A percentile compares a stretch with the other conserved stretches of the same genome.
Conservation (phyloP, 345 rosid genomes). For the Acer saccharum region DNA sequence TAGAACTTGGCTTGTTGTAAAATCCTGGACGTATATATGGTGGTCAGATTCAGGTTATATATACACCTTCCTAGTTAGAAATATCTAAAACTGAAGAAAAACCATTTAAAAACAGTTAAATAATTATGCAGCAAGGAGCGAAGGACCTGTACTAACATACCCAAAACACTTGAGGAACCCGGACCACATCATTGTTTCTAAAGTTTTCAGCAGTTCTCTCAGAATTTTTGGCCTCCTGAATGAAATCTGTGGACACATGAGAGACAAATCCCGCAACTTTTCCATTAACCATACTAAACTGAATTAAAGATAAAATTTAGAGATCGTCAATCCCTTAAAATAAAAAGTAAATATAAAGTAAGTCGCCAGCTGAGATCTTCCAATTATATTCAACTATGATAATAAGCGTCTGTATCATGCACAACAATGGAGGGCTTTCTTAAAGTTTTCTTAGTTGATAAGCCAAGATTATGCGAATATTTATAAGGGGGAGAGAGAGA, state of each 20-base stretch:
- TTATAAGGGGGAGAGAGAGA: not conserved
- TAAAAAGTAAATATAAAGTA: not conserved
- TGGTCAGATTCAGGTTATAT: slow-evolving; percentile 14
- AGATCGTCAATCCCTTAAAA: not conserved
- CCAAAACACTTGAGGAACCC: slow-evolving; percentile 71
- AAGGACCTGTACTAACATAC: slow-evolving; percentile 35
- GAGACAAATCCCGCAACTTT: not conserved
- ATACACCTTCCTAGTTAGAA: not conserved
- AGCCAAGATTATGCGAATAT: not conserved
- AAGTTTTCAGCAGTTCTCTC: slow-evolving; percentile 74
- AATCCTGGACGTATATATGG: slow-evolving; percentile 44
- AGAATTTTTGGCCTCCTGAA: slow-evolving; percentile 79
- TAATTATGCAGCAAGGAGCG: not conserved
- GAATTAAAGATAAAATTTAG: not conserved
- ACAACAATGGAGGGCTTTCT: not conserved
- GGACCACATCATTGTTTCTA: slow-evolving; percentile 50
- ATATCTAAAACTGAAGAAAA: not conserved
- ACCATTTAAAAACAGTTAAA: not conserved
- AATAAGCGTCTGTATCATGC: not conserved
- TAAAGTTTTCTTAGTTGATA: not conserved
- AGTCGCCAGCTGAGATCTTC: not conserved
- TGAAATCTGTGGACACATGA: slow-evolving; percentile 59
- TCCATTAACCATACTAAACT: not conserved
- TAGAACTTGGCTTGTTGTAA: slow-evolving; percentile 74
- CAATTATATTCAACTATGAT: not conserved